Percentiles rank a stretch among this genome's conserved stretches.
These are phyloP conservation scores for Cyberlindnera mississippiensis DNA, from an alignment of 805 yeast genomes.

Conservation along the genomic window DNA sequence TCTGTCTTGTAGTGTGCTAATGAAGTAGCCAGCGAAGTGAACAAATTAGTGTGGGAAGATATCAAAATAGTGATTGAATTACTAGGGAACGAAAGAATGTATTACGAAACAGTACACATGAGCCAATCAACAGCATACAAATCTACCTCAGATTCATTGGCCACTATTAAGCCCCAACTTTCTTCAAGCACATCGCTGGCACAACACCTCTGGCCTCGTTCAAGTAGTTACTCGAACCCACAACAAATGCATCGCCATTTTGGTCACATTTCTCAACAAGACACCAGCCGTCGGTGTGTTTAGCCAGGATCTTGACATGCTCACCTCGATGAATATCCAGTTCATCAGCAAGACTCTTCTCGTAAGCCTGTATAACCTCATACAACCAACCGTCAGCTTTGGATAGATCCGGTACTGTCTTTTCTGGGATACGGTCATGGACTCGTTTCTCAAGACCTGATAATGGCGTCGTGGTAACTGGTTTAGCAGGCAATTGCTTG, in stretches of 20 bases:
- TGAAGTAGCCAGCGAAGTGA: no score
- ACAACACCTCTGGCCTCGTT: constrained; percentile 38
- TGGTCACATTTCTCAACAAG: constrained; percentile 33
- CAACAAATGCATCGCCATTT: constrained; percentile 20
- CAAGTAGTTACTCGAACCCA: constrained; percentile 22
- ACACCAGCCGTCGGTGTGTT: constrained; percentile 45
- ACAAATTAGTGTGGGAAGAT: no score
- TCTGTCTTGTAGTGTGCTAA: no score
- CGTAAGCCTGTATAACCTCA: constrained; percentile 26
- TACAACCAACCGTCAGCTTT: constrained; percentile 15
- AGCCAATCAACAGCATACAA: no score
- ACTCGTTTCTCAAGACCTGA: constrained; percentile 22
- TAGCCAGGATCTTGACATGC: constrained; percentile 32
- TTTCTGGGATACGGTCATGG: constrained; percentile 18
- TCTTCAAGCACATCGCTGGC: constrained; percentile 28
- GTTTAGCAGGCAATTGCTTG: constrained; percentile 22
- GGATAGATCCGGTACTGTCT: constrained; percentile 16
- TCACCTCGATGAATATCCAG: constrained; percentile 31
- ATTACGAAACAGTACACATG: no score
- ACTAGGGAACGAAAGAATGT: no score
- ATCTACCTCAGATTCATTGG: no score
- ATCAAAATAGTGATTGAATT: no score
- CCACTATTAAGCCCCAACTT: no score
- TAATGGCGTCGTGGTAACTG: constrained; percentile 7
- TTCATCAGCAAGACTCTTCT: constrained; percentile 36